phyloP scores from a whole-genome alignment of 164 flowering plant genomes.

The Hamamelis virginiana region DNA sequence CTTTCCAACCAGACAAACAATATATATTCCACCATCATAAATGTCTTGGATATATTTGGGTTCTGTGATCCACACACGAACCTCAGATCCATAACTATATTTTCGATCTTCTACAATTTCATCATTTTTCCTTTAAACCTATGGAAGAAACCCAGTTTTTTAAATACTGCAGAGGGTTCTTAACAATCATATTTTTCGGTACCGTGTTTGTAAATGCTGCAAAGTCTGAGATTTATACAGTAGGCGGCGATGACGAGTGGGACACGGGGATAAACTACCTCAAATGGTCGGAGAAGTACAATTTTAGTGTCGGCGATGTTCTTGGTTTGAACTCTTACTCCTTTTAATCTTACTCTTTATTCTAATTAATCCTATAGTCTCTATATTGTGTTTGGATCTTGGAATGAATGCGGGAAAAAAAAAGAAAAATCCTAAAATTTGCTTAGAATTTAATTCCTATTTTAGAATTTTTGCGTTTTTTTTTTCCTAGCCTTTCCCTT shows the following conservation, averaged over 20 bases:
- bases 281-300: conserved; percentile 39
- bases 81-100: background rate
- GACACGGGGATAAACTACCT: conserved; percentile 18
- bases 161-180: conserved; percentile 3
- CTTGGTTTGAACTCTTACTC: conserved; percentile 31
- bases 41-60: background rate
- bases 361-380: no score
- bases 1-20: background rate
- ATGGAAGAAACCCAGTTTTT: conserved; percentile 16
- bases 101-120: no score
- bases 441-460: no score
- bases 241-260: conserved; percentile 43
- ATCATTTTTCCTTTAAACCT: background rate
- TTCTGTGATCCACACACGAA: background rate
- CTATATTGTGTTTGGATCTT: no score
- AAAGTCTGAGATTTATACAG: conserved; percentile 26
- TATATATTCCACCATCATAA: no score
- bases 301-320: conserved; percentile 47
- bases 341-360: background rate
- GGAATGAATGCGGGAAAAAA: no score
- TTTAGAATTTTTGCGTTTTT: no score
- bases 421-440: no score
- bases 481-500: no score
- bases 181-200: conserved; percentile 11
- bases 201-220: background rate